Percentiles rank a stretch among this genome's conserved stretches.
Conservation (phyloP, 495 filamentous ascomycete genomes). For the Coniosporium apollinis region DNA sequence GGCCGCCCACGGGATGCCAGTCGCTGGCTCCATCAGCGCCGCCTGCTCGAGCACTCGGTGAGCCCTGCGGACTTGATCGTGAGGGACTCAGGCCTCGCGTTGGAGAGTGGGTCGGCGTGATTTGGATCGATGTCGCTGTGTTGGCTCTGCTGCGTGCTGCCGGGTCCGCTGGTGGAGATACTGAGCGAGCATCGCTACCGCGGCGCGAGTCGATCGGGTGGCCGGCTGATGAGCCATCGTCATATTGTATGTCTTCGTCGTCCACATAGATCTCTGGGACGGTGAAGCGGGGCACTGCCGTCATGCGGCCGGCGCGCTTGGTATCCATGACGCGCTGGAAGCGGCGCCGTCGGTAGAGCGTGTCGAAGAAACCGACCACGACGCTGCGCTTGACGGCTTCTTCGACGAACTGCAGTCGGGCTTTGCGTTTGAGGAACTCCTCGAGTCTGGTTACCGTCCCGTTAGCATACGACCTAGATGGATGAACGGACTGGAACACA, state of each 20-base stretch:
- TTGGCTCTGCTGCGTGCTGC: constrained; percentile 17
- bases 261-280: constrained; percentile 89
- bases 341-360: constrained; percentile 69
- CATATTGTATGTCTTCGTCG: constrained; percentile 31
- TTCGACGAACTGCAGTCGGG: constrained; percentile 86
- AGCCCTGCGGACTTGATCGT: neutral
- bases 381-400: constrained; percentile 79
- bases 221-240: constrained; percentile 10
- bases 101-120: constrained; percentile 15
- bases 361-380: constrained; percentile 92
- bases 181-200: constrained; percentile 9
- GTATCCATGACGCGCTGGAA: constrained; percentile 57
- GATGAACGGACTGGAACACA: constrained; percentile 19
- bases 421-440: constrained; percentile 83
- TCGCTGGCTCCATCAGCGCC: too few relatives aligned
- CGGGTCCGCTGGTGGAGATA: constrained; percentile 8
- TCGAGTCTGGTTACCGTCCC: constrained; percentile 49
- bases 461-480: constrained; percentile 1
- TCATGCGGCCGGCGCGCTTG: constrained; percentile 57
- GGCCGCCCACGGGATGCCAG: constrained; percentile 9
- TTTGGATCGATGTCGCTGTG: constrained; percentile 22
- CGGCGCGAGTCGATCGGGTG: constrained; percentile 13
- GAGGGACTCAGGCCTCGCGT: constrained; percentile 5
- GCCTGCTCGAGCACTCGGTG: constrained; percentile 10
- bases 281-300: constrained; percentile 57